phyloP scores from a whole-genome alignment of 2,329 filamentous ascomycete genomes.

The Sporothrix sp. region DNA sequence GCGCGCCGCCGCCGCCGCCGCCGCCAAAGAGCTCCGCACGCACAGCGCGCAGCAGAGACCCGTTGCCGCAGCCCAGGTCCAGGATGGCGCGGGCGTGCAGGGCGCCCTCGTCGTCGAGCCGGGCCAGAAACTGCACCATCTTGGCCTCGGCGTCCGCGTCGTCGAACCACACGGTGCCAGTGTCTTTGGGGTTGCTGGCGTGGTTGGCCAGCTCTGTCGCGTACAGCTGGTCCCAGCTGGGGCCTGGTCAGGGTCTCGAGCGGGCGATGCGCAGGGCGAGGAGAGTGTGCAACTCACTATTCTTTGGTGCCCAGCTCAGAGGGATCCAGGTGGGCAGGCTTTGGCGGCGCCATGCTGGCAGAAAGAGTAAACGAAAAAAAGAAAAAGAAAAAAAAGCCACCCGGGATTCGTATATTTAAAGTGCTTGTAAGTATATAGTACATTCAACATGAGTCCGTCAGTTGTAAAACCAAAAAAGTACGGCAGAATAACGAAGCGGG shows the following conservation, averaged over 20 bases:
- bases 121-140: conserved; percentile 58
- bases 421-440: too few species aligned
- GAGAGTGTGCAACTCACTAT: conserved; percentile 51
- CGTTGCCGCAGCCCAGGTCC: conserved; percentile 91
- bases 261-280: too few species aligned
- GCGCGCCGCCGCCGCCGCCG: conserved; percentile 57
- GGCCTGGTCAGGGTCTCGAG: too few species aligned
- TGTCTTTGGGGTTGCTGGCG: conserved; percentile 60
- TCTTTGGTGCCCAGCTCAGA: conserved; percentile 78
- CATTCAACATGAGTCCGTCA: too few species aligned
- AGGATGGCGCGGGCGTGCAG: conserved; percentile 49
- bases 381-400: too few species aligned
- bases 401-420: too few species aligned
- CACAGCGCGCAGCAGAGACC: conserved; percentile 77
- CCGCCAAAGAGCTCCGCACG: conserved; percentile 36
- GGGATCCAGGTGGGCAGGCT: conserved; percentile 61
- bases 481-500: too few species aligned
- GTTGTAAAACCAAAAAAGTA: too few species aligned
- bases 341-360: conserved; percentile 17
- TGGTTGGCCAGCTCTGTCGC: conserved; percentile 62
- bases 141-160: conserved; percentile 82
- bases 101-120: conserved; percentile 19
- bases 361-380: too few species aligned
- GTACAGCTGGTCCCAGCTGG: conserved; percentile 70
- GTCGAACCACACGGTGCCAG: conserved; percentile 92